A percentile compares a stretch with the other conserved stretches of the same genome.
Evolutionary conservation across 805 yeast genomes (phyloP).

Genomic region (Grigorovia yakushimaensis): DNA sequence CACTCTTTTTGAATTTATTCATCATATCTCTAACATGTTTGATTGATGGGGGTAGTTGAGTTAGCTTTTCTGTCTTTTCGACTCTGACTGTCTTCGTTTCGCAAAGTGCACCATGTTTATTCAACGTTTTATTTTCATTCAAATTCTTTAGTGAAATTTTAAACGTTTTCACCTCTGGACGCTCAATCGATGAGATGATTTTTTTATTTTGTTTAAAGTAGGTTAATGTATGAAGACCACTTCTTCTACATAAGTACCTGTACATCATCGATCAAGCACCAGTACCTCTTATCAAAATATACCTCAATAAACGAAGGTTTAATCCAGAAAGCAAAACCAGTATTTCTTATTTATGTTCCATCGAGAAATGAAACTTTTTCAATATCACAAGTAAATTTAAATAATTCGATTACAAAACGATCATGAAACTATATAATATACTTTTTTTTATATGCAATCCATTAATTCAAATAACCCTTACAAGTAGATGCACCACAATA

Average conservation of each 20-base stretch:
- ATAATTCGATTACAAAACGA: neutral
- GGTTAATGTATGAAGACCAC: neutral
- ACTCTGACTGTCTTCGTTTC: neutral
- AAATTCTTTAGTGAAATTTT: neutral
- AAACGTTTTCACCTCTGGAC: neutral
- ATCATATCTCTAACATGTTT: slow-evolving; percentile 32
- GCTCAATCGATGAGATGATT: neutral
- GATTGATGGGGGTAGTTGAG: slow-evolving; percentile 29
- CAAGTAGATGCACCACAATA: slow-evolving; percentile 93
- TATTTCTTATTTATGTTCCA: neutral
- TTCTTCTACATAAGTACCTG: neutral
- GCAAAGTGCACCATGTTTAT: neutral
- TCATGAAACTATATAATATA: neutral
- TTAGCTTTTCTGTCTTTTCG: neutral
- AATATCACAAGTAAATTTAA: neutral
- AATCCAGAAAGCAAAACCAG: too few species aligned
- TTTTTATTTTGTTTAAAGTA: neutral
- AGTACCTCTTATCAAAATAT: neutral
- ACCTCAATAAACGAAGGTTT: too few species aligned
- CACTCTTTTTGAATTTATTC: slow-evolving; percentile 40
- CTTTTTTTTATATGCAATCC: neutral
- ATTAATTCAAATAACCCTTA: slow-evolving; percentile 75
- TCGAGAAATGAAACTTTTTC: neutral
- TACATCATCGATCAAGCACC: neutral
- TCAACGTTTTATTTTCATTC: neutral